Percentiles rank a stretch among this genome's conserved stretches.
phyloP scores from a whole-genome alignment of 192 early-diverging fungal species.

The Coemansia sp. region DNA sequence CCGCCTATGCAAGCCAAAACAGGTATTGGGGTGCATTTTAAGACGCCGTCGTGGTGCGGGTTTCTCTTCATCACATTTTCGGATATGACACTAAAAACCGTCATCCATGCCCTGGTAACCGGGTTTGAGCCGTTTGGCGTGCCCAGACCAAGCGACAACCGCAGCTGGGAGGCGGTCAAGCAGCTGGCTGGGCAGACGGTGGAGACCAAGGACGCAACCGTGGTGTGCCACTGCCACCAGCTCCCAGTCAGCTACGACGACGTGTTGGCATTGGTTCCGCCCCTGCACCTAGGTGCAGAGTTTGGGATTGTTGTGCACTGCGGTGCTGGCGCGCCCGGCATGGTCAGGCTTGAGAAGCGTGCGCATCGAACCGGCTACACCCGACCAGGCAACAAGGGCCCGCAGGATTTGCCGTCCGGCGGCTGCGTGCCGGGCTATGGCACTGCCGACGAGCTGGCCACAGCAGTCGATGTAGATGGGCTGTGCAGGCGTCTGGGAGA shows the following conservation, averaged over 20 bases:
- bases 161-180: slow-evolving; percentile 50
- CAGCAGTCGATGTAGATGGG: slow-evolving; percentile 38
- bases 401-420: slow-evolving; percentile 22
- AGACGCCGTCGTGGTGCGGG: no score
- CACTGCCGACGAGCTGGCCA: slow-evolving; percentile 20
- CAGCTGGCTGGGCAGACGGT: slow-evolving; percentile 18
- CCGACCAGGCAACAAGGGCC: slow-evolving; percentile 48
- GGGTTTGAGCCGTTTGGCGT: slow-evolving; percentile 54
- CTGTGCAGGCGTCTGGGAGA: slow-evolving; percentile 28
- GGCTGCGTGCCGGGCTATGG: slow-evolving; percentile 34
- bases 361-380: slow-evolving; percentile 54
- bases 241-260: slow-evolving; percentile 59
- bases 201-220: neutral
- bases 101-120: slow-evolving; percentile 37
- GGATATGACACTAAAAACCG: slow-evolving; percentile 7
- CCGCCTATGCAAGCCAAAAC: no score
- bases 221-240: slow-evolving; percentile 38
- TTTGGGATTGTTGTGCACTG: slow-evolving; percentile 56
- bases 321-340: slow-evolving; percentile 48
- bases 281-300: slow-evolving; percentile 26
- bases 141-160: slow-evolving; percentile 34
- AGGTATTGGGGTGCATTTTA: no score
- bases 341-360: slow-evolving; percentile 44
- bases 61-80: no score
- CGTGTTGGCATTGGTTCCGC: slow-evolving; percentile 42